Evolutionary conservation across 176 grass and related monocot species (phyloP).

Genomic region (Triticum urartu): DNA sequence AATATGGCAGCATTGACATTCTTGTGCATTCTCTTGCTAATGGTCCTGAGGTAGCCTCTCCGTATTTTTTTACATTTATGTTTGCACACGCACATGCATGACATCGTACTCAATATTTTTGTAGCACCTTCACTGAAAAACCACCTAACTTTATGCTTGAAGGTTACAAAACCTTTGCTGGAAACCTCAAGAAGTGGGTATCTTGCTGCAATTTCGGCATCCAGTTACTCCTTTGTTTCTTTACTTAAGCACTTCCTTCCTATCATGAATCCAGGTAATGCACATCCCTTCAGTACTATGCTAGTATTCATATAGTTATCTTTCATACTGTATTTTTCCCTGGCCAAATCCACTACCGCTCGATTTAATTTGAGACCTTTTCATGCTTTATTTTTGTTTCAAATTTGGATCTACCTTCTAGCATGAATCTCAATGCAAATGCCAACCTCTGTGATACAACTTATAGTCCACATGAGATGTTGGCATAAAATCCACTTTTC

Average conservation of each 20-base stretch:
- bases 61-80: neutral
- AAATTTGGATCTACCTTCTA: neutral
- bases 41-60: conserved; percentile 69
- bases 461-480: neutral
- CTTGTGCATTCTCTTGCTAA: conserved; percentile 98
- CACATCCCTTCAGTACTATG: conserved; percentile 6
- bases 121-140: conserved; percentile 23
- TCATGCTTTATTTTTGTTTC: neutral
- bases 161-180: conserved; percentile 90
- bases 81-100: neutral
- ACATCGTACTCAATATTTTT: neutral
- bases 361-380: neutral
- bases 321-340: neutral
- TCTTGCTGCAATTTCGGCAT: conserved; percentile 96
- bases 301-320: neutral
- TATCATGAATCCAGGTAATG: conserved; percentile 92
- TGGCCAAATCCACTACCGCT: neutral
- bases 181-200: conserved; percentile 96
- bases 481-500: neutral
- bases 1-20: conserved; percentile 97
- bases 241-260: conserved; percentile 92
- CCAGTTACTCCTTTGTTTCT: conserved; percentile 92
- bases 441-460: neutral
- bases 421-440: neutral
- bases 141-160: conserved; percentile 20